These are phyloP conservation scores for Metschnikowia hibisci DNA, from an alignment of 805 yeast species.

Conservation along the genomic window DNA sequence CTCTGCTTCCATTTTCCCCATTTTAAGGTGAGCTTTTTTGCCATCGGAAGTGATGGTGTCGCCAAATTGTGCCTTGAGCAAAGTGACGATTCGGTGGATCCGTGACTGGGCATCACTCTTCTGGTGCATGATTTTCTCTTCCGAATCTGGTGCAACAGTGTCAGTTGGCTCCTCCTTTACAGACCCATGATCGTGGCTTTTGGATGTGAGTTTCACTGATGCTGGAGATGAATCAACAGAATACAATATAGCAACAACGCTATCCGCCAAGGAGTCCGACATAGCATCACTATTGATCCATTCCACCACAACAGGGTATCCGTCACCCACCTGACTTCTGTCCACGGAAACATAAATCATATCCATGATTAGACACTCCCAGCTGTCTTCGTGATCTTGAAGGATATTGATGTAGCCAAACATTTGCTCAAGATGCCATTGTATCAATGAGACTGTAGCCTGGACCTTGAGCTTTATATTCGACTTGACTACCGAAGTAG, in stretches of 20 bases:
- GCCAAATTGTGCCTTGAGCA: conserved; percentile 86
- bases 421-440: conserved; percentile 93
- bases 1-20: conserved; percentile 72
- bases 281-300: conserved; percentile 83
- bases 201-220: conserved; percentile 81
- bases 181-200: conserved; percentile 45
- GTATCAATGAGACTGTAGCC: conserved; percentile 75
- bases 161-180: conserved; percentile 22
- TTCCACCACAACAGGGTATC: conserved; percentile 59
- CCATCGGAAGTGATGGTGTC: conserved; percentile 48
- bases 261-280: conserved; percentile 92
- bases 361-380: conserved; percentile 46
- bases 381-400: conserved; percentile 47
- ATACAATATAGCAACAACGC: conserved; percentile 82
- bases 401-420: conserved; percentile 76
- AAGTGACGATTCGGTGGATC: conserved; percentile 49
- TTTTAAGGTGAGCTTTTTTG: conserved; percentile 55
- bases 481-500: conserved; percentile 81
- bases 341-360: conserved; percentile 42
- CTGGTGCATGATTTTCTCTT: conserved; percentile 23
- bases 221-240: conserved; percentile 95
- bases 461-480: conserved; percentile 73
- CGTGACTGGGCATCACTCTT: conserved; percentile 27
- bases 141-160: conserved; percentile 11
- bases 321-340: conserved; percentile 25